Conservation (phyloP, 2,329 filamentous ascomycete species). For the Aureobasidium sp. region DNA sequence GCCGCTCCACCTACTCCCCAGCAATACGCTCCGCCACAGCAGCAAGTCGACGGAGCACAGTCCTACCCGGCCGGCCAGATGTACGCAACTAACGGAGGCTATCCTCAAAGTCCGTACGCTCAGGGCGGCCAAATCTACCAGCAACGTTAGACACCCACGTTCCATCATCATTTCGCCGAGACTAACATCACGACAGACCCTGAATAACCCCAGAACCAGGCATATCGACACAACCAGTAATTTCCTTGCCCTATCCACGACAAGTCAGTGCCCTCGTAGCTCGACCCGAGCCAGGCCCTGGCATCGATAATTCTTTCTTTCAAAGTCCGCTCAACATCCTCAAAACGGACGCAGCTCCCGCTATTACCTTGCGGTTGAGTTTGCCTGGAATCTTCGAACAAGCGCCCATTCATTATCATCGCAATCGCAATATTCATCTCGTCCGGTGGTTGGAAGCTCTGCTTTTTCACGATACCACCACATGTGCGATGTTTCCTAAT, state of each 20-base stretch:
- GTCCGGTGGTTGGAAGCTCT: conserved; percentile 3
- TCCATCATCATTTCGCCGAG: background rate
- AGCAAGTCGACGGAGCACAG: conserved; percentile 40
- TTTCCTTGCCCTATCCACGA: background rate
- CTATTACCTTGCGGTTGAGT: background rate
- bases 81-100: conserved; percentile 36
- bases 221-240: conserved; percentile 15
- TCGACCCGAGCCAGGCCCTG: background rate
- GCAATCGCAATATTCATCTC: background rate
- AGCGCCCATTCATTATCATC: background rate
- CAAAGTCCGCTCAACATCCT: background rate
- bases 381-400: background rate
- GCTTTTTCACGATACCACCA: conserved; percentile 1
- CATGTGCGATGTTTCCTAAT: background rate
- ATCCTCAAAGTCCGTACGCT: conserved; percentile 42
- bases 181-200: conserved; percentile 10
- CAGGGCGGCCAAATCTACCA: conserved; percentile 40
- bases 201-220: conserved; percentile 16
- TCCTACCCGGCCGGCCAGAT: conserved; percentile 37
- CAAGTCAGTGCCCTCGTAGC: background rate
- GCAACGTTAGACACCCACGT: conserved; percentile 24
- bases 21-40: conserved; percentile 37
- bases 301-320: background rate
- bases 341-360: background rate
- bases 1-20: conserved; percentile 34